Conservation (phyloP, 2,329 filamentous ascomycete species). For the Cladobotryum protrusum region DNA sequence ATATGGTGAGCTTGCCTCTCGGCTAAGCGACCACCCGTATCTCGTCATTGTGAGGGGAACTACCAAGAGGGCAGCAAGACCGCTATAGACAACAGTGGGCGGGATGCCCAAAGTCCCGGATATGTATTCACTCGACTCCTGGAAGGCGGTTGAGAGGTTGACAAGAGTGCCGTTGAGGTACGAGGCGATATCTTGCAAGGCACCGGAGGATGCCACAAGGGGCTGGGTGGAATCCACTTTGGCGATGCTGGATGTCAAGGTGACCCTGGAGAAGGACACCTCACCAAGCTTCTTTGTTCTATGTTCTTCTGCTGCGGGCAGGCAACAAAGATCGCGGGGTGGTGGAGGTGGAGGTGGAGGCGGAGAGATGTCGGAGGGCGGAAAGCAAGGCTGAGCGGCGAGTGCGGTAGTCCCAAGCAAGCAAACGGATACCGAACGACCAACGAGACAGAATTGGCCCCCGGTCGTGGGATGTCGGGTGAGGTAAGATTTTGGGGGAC, state of each 20-base stretch:
- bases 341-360: neutral
- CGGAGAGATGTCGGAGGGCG: neutral
- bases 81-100: constrained; percentile 44
- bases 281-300: neutral
- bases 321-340: constrained; percentile 10
- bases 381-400: constrained; percentile 9
- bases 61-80: constrained; percentile 43
- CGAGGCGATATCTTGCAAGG: constrained; percentile 52
- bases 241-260: constrained; percentile 33
- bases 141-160: constrained; percentile 42
- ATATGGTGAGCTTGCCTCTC: constrained; percentile 47
- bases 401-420: neutral
- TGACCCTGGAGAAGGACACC: constrained; percentile 31
- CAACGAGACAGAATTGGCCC: too few species aligned
- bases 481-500: too few species aligned
- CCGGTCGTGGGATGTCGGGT: too few species aligned
- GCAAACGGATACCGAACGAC: neutral
- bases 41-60: constrained; percentile 49
- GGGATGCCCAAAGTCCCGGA: constrained; percentile 44
- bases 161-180: constrained; percentile 49
- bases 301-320: neutral
- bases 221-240: constrained; percentile 58
- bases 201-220: constrained; percentile 57
- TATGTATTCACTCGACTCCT: constrained; percentile 47
- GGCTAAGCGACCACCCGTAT: constrained; percentile 43